Base-by-base conservation (phyloP, 345 rosid species). In the Jatropha curcas region DNA sequence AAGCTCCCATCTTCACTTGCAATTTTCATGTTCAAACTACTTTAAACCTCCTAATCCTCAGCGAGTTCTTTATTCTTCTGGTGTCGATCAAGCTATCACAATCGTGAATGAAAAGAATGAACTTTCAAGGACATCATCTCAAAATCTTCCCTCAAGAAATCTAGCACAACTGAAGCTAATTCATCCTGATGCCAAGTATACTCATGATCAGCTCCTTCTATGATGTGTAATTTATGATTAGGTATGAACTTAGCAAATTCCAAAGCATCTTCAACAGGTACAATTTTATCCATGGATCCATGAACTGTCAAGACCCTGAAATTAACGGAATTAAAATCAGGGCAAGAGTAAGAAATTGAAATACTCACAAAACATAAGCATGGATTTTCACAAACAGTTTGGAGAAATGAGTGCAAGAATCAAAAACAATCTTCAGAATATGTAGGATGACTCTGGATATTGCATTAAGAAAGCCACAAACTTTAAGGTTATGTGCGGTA, bases 121-220 rank as follows among this genome's bases (percentile, higher is more conserved):
- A 48, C 77, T 59, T 3, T 48, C 8, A 17, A 19, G 14, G 31
- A 48, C 25, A 33, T 59, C 9, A 48, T 67, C 20, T 51, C 72
- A 16, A 25, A 20, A 67, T 70, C 79, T 74, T 62, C 76, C 75
- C 67, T 76, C 50, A 88, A 30, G 71, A 90, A 94, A 60, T 88
- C 80, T 0, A 87, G 53, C 65, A 87, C 88, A 50, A 74, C 67
- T 4, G 87, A 80, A 51, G 86, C 77, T 35, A 94, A 79, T 65
- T 94, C 84, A 35, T 78, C 74, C 74, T 90, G 97, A 81, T 90
- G 96, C 48, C 77, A 73, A 34, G 96, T 86, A 78, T 82, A 94
- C 53, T 90, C 97, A 71, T 92, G 98, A 85, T 94, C 94, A 61
- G 97, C 98, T 81, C 86, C 98, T 75, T 88, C 85, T 51, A 92